Percentiles rank a stretch among this genome's conserved stretches.
Evolutionary conservation across 176 grass and related monocot species (phyloP).

Genomic region (Aegilops umbellulata): DNA sequence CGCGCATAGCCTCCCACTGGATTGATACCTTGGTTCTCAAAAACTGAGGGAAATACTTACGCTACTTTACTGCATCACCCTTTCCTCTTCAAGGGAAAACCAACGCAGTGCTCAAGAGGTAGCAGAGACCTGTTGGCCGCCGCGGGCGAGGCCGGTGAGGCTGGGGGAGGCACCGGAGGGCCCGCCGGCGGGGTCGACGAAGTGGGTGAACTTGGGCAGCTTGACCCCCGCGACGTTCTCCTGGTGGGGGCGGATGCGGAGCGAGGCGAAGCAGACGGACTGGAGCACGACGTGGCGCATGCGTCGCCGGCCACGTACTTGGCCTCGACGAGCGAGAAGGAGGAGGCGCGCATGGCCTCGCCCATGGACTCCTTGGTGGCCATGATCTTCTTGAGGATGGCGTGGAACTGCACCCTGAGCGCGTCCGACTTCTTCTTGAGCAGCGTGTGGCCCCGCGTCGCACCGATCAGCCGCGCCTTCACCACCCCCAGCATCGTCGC

Average conservation of each 20-base stretch:
- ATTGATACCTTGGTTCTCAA: too few relatives aligned
- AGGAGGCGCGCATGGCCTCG: constrained; percentile 69
- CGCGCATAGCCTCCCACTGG: too few relatives aligned
- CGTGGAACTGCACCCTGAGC: constrained; percentile 74
- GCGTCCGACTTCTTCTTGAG: constrained; percentile 98
- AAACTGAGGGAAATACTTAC: too few relatives aligned
- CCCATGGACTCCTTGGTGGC: constrained; percentile 92
- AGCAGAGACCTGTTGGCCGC: constrained; percentile 85
- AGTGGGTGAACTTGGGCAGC: constrained; percentile 86
- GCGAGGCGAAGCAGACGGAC: constrained; percentile 70
- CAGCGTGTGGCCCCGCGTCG: constrained; percentile 79
- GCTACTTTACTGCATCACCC: too few relatives aligned
- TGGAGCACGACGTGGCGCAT: constrained; percentile 76
- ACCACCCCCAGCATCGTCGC: constrained; percentile 82
- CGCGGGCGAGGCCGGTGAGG: constrained; percentile 81
- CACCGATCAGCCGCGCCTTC: constrained; percentile 81
- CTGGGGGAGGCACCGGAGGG: constrained; percentile 31
- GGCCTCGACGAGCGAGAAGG: constrained; percentile 88
- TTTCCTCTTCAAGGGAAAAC: too few relatives aligned
- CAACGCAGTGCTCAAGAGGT: too few relatives aligned
- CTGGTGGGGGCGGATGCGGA: constrained; percentile 78
- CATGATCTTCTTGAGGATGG: constrained; percentile 91
- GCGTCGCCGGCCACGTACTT: constrained; percentile 86
- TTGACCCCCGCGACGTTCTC: constrained; percentile 91
- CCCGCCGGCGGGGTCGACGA: constrained; percentile 49